These are phyloP conservation scores for Komagataella mondaviorum DNA, from an alignment of 805 yeast genomes.

Conservation along the genomic window DNA sequence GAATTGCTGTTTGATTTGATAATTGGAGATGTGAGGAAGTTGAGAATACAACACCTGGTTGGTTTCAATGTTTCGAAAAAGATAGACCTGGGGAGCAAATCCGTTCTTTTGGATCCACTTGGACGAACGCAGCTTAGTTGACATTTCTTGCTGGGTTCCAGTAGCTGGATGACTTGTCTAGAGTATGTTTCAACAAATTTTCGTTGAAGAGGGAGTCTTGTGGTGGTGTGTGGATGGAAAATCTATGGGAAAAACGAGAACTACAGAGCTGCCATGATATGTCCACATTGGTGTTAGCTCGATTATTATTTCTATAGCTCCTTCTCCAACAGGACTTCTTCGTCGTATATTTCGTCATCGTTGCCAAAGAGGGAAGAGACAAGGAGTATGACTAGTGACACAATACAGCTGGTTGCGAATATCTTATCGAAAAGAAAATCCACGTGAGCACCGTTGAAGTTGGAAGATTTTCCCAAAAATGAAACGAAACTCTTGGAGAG, in stretches of 20 bases:
- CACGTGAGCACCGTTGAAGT: conserved; percentile 27
- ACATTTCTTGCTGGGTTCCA: conserved; percentile 13
- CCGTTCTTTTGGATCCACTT: conserved; percentile 44
- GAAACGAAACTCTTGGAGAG: conserved; percentile 25
- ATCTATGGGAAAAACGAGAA: background rate
- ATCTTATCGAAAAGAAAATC: conserved; percentile 40
- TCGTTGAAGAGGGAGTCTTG: background rate
- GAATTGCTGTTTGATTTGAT: conserved; percentile 59
- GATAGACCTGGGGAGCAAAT: conserved; percentile 71
- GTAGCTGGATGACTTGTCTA: background rate
- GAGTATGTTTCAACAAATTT: background rate
- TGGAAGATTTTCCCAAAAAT: conserved; percentile 12
- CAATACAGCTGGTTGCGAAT: conserved; percentile 28
- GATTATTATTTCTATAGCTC: background rate
- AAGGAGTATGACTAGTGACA: conserved; percentile 16
- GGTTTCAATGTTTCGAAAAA: conserved; percentile 74
- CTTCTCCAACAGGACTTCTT: conserved; percentile 19
- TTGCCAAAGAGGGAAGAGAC: conserved; percentile 12
- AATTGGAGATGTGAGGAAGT: conserved; percentile 44
- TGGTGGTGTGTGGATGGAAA: background rate
- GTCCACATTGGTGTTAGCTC: background rate
- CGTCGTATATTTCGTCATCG: conserved; percentile 13
- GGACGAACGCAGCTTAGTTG: conserved; percentile 35
- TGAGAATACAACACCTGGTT: conserved; percentile 90
- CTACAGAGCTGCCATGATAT: background rate